Conservation (phyloP, 1,284 basidiomycete species). For the Quambalaria eucalypti region DNA sequence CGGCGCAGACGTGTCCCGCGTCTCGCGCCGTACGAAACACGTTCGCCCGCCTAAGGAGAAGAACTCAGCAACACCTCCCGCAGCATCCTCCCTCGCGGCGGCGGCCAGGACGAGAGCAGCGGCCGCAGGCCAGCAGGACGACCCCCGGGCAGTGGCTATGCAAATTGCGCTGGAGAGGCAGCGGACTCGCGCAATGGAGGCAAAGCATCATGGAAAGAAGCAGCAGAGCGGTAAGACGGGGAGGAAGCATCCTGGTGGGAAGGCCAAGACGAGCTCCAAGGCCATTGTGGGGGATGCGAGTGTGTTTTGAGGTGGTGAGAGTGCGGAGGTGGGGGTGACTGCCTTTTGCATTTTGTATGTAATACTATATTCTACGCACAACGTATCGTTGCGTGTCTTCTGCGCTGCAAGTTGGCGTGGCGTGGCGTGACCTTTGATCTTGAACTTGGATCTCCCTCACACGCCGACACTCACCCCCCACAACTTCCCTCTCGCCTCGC, state of each 20-base stretch:
- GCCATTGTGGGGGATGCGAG: neutral
- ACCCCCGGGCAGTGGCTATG: too few relatives aligned
- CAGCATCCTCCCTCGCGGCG: neutral
- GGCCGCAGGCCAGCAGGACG: too few relatives aligned
- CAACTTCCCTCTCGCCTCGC: too few relatives aligned
- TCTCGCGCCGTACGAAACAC: neutral
- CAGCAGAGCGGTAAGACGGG: constrained; percentile 23
- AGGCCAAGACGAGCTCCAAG: constrained; percentile 55
- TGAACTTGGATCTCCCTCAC: too few relatives aligned
- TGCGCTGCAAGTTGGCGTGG: too few relatives aligned
- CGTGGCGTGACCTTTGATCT: too few relatives aligned
- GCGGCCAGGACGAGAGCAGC: constrained; percentile 65
- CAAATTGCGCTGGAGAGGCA: constrained; percentile 6
- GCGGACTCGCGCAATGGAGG: constrained; percentile 10
- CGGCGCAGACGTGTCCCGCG: constrained; percentile 53
- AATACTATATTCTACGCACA: too few relatives aligned
- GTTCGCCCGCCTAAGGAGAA: neutral
- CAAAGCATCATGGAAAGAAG: constrained; percentile 30
- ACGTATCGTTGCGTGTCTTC: too few relatives aligned
- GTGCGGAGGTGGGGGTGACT: neutral
- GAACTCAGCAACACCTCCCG: neutral
- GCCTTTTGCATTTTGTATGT: too few relatives aligned
- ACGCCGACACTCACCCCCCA: too few relatives aligned
- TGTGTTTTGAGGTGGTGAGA: neutral
- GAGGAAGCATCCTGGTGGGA: constrained; percentile 60